Evolutionary conservation across 1,284 basidiomycete species (phyloP).

Genomic region (Ganoderma lucidum): DNA sequence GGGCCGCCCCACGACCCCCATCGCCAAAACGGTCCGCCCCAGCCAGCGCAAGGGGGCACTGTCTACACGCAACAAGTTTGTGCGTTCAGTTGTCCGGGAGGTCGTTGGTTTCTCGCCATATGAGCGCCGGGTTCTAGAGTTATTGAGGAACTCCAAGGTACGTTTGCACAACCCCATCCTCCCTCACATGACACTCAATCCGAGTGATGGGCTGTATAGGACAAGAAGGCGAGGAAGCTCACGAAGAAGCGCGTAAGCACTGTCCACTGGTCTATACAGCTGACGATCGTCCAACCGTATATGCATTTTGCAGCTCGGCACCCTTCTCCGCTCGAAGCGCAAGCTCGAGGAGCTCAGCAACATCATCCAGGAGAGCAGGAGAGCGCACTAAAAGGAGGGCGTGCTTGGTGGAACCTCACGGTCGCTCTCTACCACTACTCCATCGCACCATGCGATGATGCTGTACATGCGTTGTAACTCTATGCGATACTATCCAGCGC

Average conservation of each 20-base stretch:
- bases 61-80: constrained; percentile 89
- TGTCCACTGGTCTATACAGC: background rate
- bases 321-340: constrained; percentile 95
- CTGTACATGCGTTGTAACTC: constrained; percentile 40
- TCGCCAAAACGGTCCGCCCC: constrained; percentile 83
- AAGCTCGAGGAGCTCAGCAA: constrained; percentile 94
- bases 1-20: constrained; percentile 92
- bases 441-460: constrained; percentile 33
- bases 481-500: constrained; percentile 36
- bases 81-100: constrained; percentile 92
- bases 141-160: constrained; percentile 99
- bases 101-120: constrained; percentile 99
- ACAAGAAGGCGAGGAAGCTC: constrained; percentile 98
- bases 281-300: background rate
- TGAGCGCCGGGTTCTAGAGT: constrained; percentile 98
- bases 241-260: constrained; percentile 94
- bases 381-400: constrained; percentile 64
- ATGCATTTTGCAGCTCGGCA: constrained; percentile 76
- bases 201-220: constrained; percentile 53
- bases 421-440: constrained; percentile 15
- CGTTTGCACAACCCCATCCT: constrained; percentile 37
- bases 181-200: background rate
- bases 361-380: constrained; percentile 92
- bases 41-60: constrained; percentile 93
- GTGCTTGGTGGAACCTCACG: constrained; percentile 22